A percentile compares a stretch with the other conserved stretches of the same genome.
These are phyloP conservation scores for Apiospora kogelbergensis DNA, from an alignment of 2,329 filamentous ascomycete genomes.

Conservation along the genomic window DNA sequence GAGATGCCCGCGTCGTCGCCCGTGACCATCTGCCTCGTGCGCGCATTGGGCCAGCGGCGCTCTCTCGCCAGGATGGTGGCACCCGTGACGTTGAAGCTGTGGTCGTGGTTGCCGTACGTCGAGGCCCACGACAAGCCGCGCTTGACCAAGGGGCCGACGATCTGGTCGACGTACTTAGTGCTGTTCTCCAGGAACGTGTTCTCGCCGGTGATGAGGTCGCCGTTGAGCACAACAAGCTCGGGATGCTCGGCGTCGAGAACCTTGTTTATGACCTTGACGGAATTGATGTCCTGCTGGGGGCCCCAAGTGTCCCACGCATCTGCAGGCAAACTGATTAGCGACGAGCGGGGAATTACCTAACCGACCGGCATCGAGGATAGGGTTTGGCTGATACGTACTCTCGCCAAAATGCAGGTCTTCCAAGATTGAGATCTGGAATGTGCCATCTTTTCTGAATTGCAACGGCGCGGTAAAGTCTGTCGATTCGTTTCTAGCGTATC, in stretches of 20 bases:
- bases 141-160: constrained; percentile 57
- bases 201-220: constrained; percentile 71
- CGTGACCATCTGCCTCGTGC: constrained; percentile 41
- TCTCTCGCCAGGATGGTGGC: constrained; percentile 43
- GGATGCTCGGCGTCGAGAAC: constrained; percentile 58
- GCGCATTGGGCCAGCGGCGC: constrained; percentile 36
- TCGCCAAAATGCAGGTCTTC: constrained; percentile 73
- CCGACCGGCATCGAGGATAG: too few relatives aligned
- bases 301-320: constrained; percentile 47
- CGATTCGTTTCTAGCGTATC: too few relatives aligned
- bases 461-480: constrained; percentile 20
- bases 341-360: not conserved
- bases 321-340: constrained; percentile 18
- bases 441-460: constrained; percentile 42
- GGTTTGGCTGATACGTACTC: constrained; percentile 38
- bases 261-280: constrained; percentile 54
- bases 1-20: constrained; percentile 38
- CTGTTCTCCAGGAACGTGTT: constrained; percentile 56
- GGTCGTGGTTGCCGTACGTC: constrained; percentile 72
- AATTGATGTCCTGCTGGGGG: constrained; percentile 55
- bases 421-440: constrained; percentile 60
- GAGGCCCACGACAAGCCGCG: constrained; percentile 61
- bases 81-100: constrained; percentile 56
- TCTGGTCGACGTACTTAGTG: constrained; percentile 57
- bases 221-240: constrained; percentile 67